A percentile compares a stretch with the other conserved stretches of the same genome.
These are phyloP conservation scores for Nakazawaea holstii DNA, from an alignment of 805 yeast genomes.

Conservation along the genomic window DNA sequence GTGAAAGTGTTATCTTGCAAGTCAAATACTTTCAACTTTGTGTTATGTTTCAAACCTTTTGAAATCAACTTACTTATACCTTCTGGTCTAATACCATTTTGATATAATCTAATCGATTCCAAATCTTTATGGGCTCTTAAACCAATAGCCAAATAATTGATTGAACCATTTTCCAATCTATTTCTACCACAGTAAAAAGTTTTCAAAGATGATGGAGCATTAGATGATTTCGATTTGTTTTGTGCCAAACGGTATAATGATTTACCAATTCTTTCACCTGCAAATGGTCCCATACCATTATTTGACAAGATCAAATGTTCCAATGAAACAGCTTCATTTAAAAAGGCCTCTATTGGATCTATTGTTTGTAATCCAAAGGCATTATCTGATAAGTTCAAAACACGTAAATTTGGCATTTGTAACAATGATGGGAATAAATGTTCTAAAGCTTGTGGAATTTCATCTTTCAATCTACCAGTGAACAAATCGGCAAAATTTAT, in stretches of 20 bases:
- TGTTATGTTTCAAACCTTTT: slow-evolving; percentile 64
- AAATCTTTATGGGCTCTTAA: slow-evolving; percentile 73
- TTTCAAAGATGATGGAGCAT: slow-evolving; percentile 49
- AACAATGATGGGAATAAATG: slow-evolving; percentile 69
- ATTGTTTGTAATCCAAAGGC: slow-evolving; percentile 96
- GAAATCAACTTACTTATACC: slow-evolving; percentile 75
- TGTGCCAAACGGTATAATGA: slow-evolving; percentile 69
- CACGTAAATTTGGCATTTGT: slow-evolving; percentile 59
- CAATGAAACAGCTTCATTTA: slow-evolving; percentile 69
- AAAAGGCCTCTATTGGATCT: slow-evolving; percentile 76
- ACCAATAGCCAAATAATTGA: slow-evolving; percentile 79
- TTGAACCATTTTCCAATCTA: slow-evolving; percentile 93
- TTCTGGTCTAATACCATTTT: slow-evolving; percentile 94
- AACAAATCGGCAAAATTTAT: slow-evolving; percentile 87
- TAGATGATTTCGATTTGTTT: slow-evolving; percentile 47
- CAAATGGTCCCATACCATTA: slow-evolving; percentile 98
- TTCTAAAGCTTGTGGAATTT: slow-evolving; percentile 81
- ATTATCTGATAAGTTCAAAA: slow-evolving; percentile 85
- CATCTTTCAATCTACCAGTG: slow-evolving; percentile 92
- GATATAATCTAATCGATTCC: slow-evolving; percentile 75
- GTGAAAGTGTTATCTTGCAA: slow-evolving; percentile 96
- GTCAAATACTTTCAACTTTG: slow-evolving; percentile 63
- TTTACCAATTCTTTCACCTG: slow-evolving; percentile 91
- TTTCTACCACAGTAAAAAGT: slow-evolving; percentile 97
- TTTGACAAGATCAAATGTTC: slow-evolving; percentile 87